Conservation (phyloP, 2,329 filamentous ascomycete species). For the Phialophora macrospora region DNA sequence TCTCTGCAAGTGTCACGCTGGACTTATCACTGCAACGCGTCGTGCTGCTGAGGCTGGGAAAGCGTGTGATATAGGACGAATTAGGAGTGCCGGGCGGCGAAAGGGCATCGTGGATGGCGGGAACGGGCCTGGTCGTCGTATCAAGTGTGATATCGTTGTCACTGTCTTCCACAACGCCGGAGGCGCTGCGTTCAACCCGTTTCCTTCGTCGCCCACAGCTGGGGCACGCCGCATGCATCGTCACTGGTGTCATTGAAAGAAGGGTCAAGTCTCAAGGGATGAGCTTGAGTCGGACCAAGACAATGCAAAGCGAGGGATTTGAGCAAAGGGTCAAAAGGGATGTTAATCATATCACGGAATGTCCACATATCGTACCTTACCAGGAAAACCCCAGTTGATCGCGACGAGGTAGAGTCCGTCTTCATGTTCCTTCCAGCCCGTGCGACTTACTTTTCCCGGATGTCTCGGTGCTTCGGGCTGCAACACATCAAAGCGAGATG, state of each 20-base stretch:
- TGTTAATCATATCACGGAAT: background rate
- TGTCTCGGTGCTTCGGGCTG: background rate
- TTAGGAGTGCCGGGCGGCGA: background rate
- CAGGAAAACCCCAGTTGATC: background rate
- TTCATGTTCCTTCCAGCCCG: background rate
- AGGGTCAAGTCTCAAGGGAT: background rate
- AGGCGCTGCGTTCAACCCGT: too few species aligned
- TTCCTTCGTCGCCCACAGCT: background rate
- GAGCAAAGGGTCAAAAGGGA: background rate
- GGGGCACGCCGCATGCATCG: background rate
- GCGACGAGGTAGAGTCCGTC: background rate
- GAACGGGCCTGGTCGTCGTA: background rate
- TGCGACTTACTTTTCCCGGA: background rate
- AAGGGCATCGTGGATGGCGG: background rate
- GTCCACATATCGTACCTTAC: background rate
- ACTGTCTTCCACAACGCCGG: background rate
- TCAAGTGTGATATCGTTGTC: background rate
- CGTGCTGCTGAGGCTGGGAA: conserved; percentile 9
- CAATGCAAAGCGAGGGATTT: background rate
- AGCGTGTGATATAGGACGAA: background rate
- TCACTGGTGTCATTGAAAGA: background rate
- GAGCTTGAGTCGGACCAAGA: background rate
- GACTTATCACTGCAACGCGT: background rate
- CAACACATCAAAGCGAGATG: too few species aligned
- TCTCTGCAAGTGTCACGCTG: conserved; percentile 1